These are phyloP conservation scores for Xylariales sp. DNA, from an alignment of 2,329 filamentous ascomycete genomes.

Conservation along the genomic window DNA sequence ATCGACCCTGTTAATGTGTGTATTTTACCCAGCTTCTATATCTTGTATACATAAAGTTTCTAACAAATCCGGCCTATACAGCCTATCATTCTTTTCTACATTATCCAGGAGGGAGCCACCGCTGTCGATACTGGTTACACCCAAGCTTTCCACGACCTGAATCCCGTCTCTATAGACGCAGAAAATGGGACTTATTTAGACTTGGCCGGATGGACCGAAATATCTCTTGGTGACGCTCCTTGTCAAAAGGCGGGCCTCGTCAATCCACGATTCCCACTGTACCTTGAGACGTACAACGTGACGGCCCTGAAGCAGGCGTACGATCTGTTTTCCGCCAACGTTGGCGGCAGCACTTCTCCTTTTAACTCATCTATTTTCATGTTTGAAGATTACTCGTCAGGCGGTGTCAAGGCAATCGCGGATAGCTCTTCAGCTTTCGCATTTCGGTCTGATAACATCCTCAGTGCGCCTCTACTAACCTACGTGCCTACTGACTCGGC, in stretches of 20 bases:
- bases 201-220: not conserved
- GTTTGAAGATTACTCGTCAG: slow-evolving; percentile 6
- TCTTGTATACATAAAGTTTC: too few relatives aligned
- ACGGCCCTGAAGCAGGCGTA: slow-evolving; percentile 3
- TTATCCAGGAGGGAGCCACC: slow-evolving; percentile 5
- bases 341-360: not conserved
- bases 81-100: slow-evolving; percentile 1
- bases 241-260: slow-evolving; percentile 3
- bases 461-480: slow-evolving; percentile 28
- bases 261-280: slow-evolving; percentile 3
- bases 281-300: slow-evolving; percentile 2
- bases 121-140: not conserved
- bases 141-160: not conserved
- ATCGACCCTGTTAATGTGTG: slow-evolving; percentile 7
- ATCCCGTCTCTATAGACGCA: not conserved
- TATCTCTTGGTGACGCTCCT: not conserved
- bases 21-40: too few relatives aligned
- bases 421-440: slow-evolving; percentile 2
- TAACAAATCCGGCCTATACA: too few relatives aligned
- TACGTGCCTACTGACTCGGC: slow-evolving; percentile 27
- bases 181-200: slow-evolving; percentile 1
- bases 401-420: slow-evolving; percentile 1
- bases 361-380: slow-evolving; percentile 1
- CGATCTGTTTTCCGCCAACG: not conserved
- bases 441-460: slow-evolving; percentile 4